Base-by-base conservation (phyloP, 2,329 filamentous ascomycete species). In the Exutisphaerella laricina region DNA sequence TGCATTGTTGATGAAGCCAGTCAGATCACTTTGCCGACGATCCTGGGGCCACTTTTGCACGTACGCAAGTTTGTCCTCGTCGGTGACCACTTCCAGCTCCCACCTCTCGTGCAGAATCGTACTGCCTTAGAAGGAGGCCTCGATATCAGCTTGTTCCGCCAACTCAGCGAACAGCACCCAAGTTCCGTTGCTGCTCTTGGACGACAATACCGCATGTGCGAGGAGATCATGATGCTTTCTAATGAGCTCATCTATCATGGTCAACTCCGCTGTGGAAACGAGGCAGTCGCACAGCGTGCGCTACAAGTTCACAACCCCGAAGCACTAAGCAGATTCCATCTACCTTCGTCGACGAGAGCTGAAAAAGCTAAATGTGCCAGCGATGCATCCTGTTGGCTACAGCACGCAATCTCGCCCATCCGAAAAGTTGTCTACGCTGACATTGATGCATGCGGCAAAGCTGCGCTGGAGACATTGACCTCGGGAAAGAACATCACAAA, bases 1-100 rank as follows among this genome's bases (percentile, higher is more conserved):
- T 98, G 92, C 60, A 97, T 98, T 50, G 90, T 98, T 3, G 92
- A 98, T 54, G 92, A 98, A 66, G 92, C 92, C 1, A 96, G 89
- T 2, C 92, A 98, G 59, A 97, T 98, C 61, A 98, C 92, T 0
- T 71, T 98, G 14, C 92, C 92, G 0, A 90, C 96, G 14, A 97
- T 92, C 53, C 72, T 97, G 0, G 92, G 92, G 0, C 92, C 92
- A 0, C 94, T 98, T 54, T 81, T 92, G 8, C 86, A 96, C 79
- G 88, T 92, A 4, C 80, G 79, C 38, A 94, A 85, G 0, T 98
- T 98, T 65, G 86, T 98, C 13, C 77, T 98, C 0, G 92, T 98
- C 0, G 92, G 92, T 10, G 92, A 98, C 63, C 92, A 98, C 64
- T 92, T 94, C 61, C 92, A 98, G 62, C 75, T 98, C 2, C 92